Evolutionary conservation across 257 asterid species (phyloP).

Genomic region (Verbena officinalis): DNA sequence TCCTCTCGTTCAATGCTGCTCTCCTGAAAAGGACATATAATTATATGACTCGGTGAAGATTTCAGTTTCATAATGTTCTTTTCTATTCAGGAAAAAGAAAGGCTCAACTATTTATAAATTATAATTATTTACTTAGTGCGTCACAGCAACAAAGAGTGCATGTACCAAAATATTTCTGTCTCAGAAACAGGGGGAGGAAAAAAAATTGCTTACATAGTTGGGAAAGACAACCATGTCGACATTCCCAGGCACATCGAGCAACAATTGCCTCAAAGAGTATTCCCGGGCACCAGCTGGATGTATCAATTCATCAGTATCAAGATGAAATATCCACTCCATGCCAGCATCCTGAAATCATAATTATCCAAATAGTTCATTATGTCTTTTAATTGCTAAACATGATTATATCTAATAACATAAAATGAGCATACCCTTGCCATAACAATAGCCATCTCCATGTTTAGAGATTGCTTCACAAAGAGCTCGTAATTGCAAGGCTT

Average conservation of each 20-base stretch:
- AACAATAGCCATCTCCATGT: slow-evolving; percentile 96
- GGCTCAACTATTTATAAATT: neutral
- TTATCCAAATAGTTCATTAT: slow-evolving; percentile 5
- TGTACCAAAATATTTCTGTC: neutral
- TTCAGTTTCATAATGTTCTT: slow-evolving; percentile 2
- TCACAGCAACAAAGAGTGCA: slow-evolving; percentile 6
- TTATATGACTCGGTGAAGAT: slow-evolving; percentile 24
- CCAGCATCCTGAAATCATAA: slow-evolving; percentile 67
- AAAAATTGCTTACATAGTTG: slow-evolving; percentile 69
- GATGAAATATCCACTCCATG: slow-evolving; percentile 96
- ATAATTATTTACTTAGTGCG: neutral
- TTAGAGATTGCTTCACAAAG: slow-evolving; percentile 93
- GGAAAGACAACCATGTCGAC: slow-evolving; percentile 99
- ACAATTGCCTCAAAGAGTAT: slow-evolving; percentile 86
- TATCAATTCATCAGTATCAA: slow-evolving; percentile 93
- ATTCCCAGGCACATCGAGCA: slow-evolving; percentile 76
- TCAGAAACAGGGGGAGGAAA: neutral
- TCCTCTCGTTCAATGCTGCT: slow-evolving; percentile 97
- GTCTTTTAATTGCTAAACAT: neutral
- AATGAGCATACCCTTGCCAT: slow-evolving; percentile 83
- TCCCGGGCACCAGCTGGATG: slow-evolving; percentile 95
- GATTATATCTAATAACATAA: slow-evolving; percentile 6
- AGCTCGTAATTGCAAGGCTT: slow-evolving; percentile 98
- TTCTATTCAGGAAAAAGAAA: slow-evolving; percentile 12
- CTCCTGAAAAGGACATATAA: slow-evolving; percentile 58